A percentile compares a stretch with the other conserved stretches of the same genome.
phyloP scores from a whole-genome alignment of 164 flowering plant genomes.

The Umbilicus rupestris region DNA sequence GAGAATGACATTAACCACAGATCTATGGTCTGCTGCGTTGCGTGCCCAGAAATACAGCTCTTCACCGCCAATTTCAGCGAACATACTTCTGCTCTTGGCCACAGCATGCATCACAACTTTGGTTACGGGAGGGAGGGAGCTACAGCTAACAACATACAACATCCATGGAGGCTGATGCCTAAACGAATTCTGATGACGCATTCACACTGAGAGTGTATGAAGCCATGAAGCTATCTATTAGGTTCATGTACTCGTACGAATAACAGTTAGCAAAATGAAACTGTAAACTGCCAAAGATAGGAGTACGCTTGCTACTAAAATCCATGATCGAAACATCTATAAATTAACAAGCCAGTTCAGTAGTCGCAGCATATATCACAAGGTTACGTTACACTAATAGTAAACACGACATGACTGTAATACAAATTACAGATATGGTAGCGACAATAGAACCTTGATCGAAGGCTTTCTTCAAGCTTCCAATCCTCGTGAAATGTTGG shows the following conservation, averaged over 20 bases:
- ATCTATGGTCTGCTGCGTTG: slow-evolving; percentile 10
- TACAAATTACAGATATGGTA: slow-evolving; percentile 48
- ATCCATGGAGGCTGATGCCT: not conserved
- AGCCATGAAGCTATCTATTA: slow-evolving; percentile 11
- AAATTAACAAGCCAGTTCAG: slow-evolving; percentile 7
- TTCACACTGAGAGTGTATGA: not conserved
- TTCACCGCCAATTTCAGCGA: slow-evolving; percentile 19
- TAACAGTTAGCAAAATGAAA: slow-evolving; percentile 24
- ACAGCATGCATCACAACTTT: slow-evolving; percentile 16
- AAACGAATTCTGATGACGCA: slow-evolving; percentile 11
- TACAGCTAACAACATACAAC: not conserved
- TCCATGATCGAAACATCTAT: too few species aligned
- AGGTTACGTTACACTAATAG: slow-evolving; percentile 15
- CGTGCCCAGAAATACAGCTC: too few species aligned
- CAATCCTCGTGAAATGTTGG: slow-evolving; percentile 67
- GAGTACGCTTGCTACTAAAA: too few species aligned
- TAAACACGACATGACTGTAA: slow-evolving; percentile 38
- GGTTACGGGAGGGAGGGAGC: slow-evolving; percentile 15
- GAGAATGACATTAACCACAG: too few species aligned
- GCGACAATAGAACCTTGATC: slow-evolving; percentile 67
- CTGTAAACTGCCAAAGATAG: too few species aligned
- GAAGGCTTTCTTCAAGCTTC: slow-evolving; percentile 58
- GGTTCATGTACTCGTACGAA: slow-evolving; percentile 14
- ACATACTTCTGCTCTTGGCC: slow-evolving; percentile 18
- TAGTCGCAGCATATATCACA: not conserved